phyloP scores from a whole-genome alignment of 2,329 filamentous ascomycete species.

The Aspergillus piperis region DNA sequence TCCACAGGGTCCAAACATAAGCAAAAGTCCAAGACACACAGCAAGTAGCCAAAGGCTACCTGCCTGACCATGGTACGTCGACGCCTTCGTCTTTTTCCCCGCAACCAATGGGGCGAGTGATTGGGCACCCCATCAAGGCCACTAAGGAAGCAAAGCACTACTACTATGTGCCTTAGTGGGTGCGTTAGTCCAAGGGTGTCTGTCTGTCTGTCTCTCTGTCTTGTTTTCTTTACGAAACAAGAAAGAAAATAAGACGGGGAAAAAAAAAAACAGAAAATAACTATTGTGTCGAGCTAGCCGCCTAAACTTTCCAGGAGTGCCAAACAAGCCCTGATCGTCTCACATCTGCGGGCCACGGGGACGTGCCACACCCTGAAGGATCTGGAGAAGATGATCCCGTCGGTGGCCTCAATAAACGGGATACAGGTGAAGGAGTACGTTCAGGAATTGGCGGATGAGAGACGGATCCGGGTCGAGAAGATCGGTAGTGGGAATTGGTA shows the following conservation, averaged over 20 bases:
- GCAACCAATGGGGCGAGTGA: neutral
- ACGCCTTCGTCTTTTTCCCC: neutral
- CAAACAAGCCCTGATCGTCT: constrained; percentile 60
- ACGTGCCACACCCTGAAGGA: constrained; percentile 68
- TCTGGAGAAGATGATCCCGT: constrained; percentile 64
- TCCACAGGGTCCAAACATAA: neutral
- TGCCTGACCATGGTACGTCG: constrained; percentile 4
- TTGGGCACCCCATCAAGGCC: too few species aligned
- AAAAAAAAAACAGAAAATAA: too few species aligned
- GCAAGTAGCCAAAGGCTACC: neutral
- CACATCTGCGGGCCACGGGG: constrained; percentile 61
- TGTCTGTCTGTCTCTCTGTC: too few species aligned
- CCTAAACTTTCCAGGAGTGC: constrained; percentile 60
- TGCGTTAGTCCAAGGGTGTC: too few species aligned
- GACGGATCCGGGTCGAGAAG: constrained; percentile 65
- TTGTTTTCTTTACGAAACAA: too few species aligned
- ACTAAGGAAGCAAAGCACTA: too few species aligned
- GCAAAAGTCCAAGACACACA: neutral
- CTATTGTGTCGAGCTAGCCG: constrained; percentile 23
- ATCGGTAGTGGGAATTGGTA: constrained; percentile 73
- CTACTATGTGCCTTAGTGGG: too few species aligned
- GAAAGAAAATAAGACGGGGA: too few species aligned
- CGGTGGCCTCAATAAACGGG: constrained; percentile 63
- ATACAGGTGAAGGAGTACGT: constrained; percentile 71
- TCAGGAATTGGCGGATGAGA: constrained; percentile 62